A percentile compares a stretch with the other conserved stretches of the same genome.
These are phyloP conservation scores for Apiotrichum veenhuisii DNA, from an alignment of 1,284 basidiomycete genomes.

Conservation along the genomic window DNA sequence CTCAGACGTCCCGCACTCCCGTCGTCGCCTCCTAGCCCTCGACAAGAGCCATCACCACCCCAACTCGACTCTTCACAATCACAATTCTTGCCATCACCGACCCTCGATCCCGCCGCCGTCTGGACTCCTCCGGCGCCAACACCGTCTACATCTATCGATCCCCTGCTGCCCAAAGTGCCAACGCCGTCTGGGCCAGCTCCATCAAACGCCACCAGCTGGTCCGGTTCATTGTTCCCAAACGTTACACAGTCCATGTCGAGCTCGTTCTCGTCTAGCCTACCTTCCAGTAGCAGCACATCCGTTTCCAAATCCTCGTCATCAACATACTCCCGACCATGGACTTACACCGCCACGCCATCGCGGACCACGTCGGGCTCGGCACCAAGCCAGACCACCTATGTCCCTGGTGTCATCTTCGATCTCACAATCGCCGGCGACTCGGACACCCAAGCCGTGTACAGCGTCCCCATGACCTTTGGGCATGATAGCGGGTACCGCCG, in stretches of 20 bases:
- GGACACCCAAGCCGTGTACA: constrained; percentile 39
- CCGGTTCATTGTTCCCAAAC: too few species aligned
- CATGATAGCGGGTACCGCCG: constrained; percentile 23
- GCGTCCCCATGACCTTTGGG: constrained; percentile 35
- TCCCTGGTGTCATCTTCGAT: constrained; percentile 39
- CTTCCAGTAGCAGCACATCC: background rate
- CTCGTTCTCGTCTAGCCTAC: background rate
- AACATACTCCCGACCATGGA: constrained; percentile 14
- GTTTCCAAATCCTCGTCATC: background rate
- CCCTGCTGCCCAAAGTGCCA: too few species aligned
- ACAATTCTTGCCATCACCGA: too few species aligned
- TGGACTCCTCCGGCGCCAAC: too few species aligned
- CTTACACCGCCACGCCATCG: constrained; percentile 11
- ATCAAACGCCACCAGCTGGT: too few species aligned
- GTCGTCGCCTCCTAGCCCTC: too few species aligned
- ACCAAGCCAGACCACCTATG: constrained; percentile 27
- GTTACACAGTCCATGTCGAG: background rate
- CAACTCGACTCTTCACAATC: too few species aligned
- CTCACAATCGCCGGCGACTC: constrained; percentile 30
- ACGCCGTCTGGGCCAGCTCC: too few species aligned
- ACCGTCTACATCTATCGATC: too few species aligned
- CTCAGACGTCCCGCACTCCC: too few species aligned
- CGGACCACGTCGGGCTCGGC: constrained; percentile 12
- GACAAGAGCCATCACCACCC: too few species aligned
- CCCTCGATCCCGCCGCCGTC: too few species aligned